Evolutionary conservation across 1,284 basidiomycete species (phyloP).

Genomic region (Sutorius eximius): DNA sequence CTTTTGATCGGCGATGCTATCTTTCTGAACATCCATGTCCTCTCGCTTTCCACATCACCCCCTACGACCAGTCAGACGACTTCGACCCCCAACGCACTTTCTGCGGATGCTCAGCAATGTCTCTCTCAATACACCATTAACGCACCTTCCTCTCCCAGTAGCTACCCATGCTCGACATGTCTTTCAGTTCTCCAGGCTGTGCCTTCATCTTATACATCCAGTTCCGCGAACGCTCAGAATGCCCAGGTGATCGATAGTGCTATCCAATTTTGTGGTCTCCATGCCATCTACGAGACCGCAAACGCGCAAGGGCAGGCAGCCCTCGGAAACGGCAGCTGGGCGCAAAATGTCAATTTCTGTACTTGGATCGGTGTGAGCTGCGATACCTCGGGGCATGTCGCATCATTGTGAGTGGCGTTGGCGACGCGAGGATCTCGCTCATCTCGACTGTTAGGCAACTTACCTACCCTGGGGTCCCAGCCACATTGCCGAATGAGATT

Average conservation of each 20-base stretch:
- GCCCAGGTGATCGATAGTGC: slow-evolving; percentile 37
- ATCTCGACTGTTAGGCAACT: slow-evolving; percentile 37
- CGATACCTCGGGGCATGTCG: slow-evolving; percentile 41
- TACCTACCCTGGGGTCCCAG: slow-evolving; percentile 49
- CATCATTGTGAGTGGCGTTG: slow-evolving; percentile 42
- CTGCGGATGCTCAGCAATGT: slow-evolving; percentile 44
- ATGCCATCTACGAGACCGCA: slow-evolving; percentile 48
- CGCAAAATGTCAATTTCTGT: slow-evolving; percentile 48
- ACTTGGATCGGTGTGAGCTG: slow-evolving; percentile 51
- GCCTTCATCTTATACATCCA: slow-evolving; percentile 36
- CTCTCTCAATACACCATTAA: slow-evolving; percentile 49
- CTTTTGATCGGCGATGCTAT: slow-evolving; percentile 44
- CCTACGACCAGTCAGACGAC: slow-evolving; percentile 19
- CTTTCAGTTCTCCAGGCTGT: slow-evolving; percentile 42
- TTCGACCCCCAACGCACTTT: slow-evolving; percentile 33
- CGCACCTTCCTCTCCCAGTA: slow-evolving; percentile 43
- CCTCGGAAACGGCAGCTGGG: slow-evolving; percentile 48
- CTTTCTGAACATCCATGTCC: slow-evolving; percentile 42
- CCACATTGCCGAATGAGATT: slow-evolving; percentile 44
- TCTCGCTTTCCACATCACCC: slow-evolving; percentile 21
- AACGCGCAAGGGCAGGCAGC: slow-evolving; percentile 40
- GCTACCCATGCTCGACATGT: slow-evolving; percentile 52
- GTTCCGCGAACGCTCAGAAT: slow-evolving; percentile 33
- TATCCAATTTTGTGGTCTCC: slow-evolving; percentile 52
- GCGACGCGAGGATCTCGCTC: not conserved